Evolutionary conservation across 306 rosid genomes (phyloP).

Genomic region (Ormosia emarginata): DNA sequence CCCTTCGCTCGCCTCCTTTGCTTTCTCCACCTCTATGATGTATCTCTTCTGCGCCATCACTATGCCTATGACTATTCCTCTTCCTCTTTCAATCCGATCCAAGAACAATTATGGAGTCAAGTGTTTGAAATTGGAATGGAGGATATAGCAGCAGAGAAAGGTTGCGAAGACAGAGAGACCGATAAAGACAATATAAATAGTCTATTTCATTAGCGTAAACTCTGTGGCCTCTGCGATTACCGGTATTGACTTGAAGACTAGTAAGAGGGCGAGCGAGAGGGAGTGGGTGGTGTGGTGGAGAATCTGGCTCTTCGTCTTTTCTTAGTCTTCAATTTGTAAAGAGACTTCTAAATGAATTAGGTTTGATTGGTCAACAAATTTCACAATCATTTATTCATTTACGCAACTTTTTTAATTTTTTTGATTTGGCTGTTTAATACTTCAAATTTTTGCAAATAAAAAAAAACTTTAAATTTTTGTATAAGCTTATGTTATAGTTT

Average conservation of each 20-base stretch:
- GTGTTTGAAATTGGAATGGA: neutral
- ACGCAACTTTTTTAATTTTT: neutral
- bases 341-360: neutral
- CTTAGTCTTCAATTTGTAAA: neutral
- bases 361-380: conserved; percentile 26
- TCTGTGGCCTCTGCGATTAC: neutral
- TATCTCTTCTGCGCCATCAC: conserved; percentile 50
- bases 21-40: conserved; percentile 67
- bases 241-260: neutral
- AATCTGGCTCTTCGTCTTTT: neutral
- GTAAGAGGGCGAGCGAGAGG: neutral
- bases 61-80: neutral
- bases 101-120: neutral
- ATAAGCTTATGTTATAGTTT: too few species aligned
- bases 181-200: neutral
- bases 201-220: neutral
- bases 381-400: too few species aligned
- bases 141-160: neutral
- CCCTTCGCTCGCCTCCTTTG: conserved; percentile 48
- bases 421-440: neutral
- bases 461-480: too few species aligned
- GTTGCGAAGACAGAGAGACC: too few species aligned
- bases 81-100: neutral
- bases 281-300: neutral
- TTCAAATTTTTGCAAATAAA: neutral